Percentiles rank a stretch among this genome's conserved stretches.
phyloP scores from a whole-genome alignment of 225 moss, liverwort and hornwort species.

The Pseudoscleropodium purum region DNA sequence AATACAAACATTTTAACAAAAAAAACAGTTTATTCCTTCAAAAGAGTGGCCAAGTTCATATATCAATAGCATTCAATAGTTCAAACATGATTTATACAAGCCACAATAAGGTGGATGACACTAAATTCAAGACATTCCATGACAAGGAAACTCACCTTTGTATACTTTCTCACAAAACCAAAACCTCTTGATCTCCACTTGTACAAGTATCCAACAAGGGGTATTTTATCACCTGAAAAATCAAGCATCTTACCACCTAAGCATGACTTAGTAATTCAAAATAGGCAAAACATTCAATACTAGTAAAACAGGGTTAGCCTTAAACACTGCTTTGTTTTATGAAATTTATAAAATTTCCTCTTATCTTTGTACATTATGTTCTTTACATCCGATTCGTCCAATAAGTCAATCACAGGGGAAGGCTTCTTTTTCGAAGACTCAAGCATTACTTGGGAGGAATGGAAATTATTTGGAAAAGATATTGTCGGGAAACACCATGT shows the following conservation, averaged over 20 bases:
- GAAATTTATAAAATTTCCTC: neutral
- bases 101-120: neutral
- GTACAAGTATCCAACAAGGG: neutral
- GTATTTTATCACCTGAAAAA: neutral
- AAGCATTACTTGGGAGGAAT: neutral
- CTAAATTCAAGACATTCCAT: too few species aligned
- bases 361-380: neutral
- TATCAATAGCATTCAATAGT: neutral
- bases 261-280: neutral
- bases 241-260: neutral
- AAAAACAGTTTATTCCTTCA: too few species aligned
- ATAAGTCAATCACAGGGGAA: neutral
- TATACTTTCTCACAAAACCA: neutral
- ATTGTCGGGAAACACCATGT: neutral
- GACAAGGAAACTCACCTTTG: neutral
- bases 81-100: neutral
- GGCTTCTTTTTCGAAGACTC: neutral
- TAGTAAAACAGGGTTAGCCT: neutral
- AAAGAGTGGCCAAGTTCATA: neutral
- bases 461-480: neutral
- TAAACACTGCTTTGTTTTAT: neutral
- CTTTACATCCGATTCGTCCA: neutral
- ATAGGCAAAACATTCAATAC: neutral
- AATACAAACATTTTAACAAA: neutral
- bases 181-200: neutral